Percentiles rank a stretch among this genome's conserved stretches.
Conservation (phyloP, 192 early-diverging fungal species). For the Coemansia erecta region DNA sequence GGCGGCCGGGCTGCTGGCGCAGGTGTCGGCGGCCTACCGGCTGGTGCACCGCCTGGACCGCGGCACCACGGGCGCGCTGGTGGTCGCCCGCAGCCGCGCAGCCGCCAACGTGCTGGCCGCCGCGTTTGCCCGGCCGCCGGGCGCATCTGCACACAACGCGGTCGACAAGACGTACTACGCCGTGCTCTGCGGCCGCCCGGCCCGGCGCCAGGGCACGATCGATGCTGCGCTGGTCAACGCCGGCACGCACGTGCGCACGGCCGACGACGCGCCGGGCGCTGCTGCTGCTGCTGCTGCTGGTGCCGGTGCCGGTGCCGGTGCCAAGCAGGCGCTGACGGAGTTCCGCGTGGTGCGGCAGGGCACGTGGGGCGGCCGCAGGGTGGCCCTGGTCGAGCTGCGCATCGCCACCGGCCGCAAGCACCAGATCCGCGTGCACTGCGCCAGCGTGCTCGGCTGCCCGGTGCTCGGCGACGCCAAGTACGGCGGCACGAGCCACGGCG, state of each 20-base stretch:
- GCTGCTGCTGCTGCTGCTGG: no score
- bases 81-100: conserved; percentile 15
- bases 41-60: conserved; percentile 39
- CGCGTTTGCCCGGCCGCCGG: conserved; percentile 17
- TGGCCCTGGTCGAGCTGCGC: conserved; percentile 17
- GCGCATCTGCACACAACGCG: conserved; percentile 18
- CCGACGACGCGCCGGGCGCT: no score
- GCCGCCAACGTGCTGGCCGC: conserved; percentile 13
- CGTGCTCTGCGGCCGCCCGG: conserved; percentile 18
- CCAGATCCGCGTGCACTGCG: conserved; percentile 41
- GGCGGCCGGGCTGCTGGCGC: conserved; percentile 15
- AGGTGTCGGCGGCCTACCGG: conserved; percentile 14
- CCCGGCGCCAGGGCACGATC: conserved; percentile 1
- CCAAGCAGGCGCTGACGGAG: conserved; percentile 6
- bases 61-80: conserved; percentile 28
- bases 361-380: not conserved
- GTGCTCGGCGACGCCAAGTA: conserved; percentile 37
- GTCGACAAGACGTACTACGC: conserved; percentile 28
- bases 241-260: not conserved
- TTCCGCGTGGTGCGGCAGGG: conserved; percentile 21
- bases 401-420: conserved; percentile 42
- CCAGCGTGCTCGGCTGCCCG: conserved; percentile 27
- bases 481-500: not conserved
- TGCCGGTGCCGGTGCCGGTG: not conserved
- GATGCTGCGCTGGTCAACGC: conserved; percentile 7